A percentile compares a stretch with the other conserved stretches of the same genome.
phyloP scores from a whole-genome alignment of 345 rosid species.

The Laguncularia racemosa region DNA sequence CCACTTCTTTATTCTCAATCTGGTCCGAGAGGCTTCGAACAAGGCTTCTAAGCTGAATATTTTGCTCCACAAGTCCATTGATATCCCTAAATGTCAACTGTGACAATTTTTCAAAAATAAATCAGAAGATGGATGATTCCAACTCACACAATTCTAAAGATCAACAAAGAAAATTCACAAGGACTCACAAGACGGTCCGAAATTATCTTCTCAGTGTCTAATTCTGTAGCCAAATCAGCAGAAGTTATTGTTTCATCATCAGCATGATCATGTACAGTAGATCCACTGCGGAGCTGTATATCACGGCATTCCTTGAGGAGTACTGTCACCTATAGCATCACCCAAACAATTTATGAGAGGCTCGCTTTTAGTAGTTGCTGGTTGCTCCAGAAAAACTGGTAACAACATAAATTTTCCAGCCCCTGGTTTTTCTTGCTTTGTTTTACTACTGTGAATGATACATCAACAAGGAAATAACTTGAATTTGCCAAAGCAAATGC shows the following conservation, averaged over 20 bases:
- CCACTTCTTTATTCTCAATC: conserved; percentile 60
- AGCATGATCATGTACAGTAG: conserved; percentile 31
- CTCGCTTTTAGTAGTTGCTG: not conserved
- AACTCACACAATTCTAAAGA: not conserved
- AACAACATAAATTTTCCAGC: not conserved
- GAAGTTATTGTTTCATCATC: conserved; percentile 29
- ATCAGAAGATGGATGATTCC: not conserved
- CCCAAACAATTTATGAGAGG: conserved; percentile 4
- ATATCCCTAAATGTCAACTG: conserved; percentile 92
- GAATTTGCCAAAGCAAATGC: too few relatives aligned
- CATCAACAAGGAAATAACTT: too few relatives aligned
- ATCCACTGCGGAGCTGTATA: conserved; percentile 84
- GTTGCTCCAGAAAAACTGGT: not conserved
- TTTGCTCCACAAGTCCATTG: conserved; percentile 92
- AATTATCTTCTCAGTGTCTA: conserved; percentile 62
- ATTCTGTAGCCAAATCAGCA: conserved; percentile 41
- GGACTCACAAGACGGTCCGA: conserved; percentile 67
- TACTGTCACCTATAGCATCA: conserved; percentile 58
- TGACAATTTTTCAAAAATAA: conserved; percentile 17
- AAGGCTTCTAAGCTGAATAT: conserved; percentile 86
- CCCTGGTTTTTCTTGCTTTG: too few relatives aligned
- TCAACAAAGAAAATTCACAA: conserved; percentile 1
- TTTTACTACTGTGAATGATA: too few relatives aligned
- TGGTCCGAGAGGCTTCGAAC: conserved; percentile 76
- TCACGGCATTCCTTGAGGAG: conserved; percentile 96